phyloP scores from a whole-genome alignment of 352 stramenopile species.

The Pythium graminicola region DNA sequence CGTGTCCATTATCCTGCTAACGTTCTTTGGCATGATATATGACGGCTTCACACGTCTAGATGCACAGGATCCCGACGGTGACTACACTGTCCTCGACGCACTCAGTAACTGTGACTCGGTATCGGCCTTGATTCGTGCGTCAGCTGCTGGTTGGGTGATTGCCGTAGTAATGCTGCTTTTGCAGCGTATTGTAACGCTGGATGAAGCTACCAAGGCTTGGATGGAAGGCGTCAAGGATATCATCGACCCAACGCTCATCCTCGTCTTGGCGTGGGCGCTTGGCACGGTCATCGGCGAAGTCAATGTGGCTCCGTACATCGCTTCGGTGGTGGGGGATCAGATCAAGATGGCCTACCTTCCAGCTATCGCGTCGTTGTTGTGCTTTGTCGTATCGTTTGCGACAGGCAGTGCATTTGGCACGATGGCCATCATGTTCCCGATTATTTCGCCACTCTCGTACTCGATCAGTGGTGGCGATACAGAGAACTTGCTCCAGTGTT shows the following conservation, averaged over 20 bases:
- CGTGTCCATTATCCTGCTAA: constrained; percentile 69
- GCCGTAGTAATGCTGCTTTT: constrained; percentile 61
- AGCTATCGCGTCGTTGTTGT: constrained; percentile 77
- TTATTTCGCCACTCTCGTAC: constrained; percentile 83
- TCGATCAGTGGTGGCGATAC: constrained; percentile 70
- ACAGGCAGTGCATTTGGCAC: constrained; percentile 86
- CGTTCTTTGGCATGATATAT: constrained; percentile 84
- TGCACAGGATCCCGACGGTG: constrained; percentile 33
- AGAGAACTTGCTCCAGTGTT: constrained; percentile 81
- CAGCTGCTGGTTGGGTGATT: constrained; percentile 67
- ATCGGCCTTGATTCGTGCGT: constrained; percentile 67
- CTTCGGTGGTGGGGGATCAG: constrained; percentile 62
- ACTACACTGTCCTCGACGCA: constrained; percentile 57
- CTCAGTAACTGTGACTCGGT: constrained; percentile 78
- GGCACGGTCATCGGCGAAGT: constrained; percentile 80
- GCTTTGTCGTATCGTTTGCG: constrained; percentile 88
- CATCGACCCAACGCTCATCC: constrained; percentile 85
- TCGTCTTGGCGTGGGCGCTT: constrained; percentile 87
- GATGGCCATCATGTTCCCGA: constrained; percentile 92
- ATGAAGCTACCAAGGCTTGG: constrained; percentile 84
- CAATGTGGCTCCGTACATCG: constrained; percentile 76
- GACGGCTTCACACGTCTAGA: constrained; percentile 61
- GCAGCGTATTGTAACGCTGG: constrained; percentile 81
- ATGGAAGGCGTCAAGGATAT: constrained; percentile 90
- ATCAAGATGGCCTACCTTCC: constrained; percentile 76